Evolutionary conservation across 1,139 yeast species (phyloP).

Genomic region (Sugiyamaella pinicola): DNA sequence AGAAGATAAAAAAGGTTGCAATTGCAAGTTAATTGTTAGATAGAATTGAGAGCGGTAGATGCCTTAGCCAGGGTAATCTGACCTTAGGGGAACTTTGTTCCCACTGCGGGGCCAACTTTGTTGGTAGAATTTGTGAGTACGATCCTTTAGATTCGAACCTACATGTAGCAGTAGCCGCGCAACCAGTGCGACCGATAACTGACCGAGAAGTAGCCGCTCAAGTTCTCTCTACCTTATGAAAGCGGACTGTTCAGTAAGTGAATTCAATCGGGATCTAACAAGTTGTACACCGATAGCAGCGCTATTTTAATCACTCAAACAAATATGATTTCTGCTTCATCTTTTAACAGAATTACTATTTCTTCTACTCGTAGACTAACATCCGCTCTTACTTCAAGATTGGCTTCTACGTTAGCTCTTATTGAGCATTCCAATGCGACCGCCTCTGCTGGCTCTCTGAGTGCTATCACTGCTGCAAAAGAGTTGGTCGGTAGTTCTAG

Average conservation of each 20-base stretch:
- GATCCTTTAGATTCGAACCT: background rate
- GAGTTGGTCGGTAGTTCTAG: slow-evolving; percentile 42
- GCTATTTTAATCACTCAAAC: background rate
- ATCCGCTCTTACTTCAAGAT: slow-evolving; percentile 2
- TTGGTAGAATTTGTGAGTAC: too few species aligned
- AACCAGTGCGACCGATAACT: background rate
- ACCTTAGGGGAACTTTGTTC: too few species aligned
- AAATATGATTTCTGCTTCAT: slow-evolving; percentile 4
- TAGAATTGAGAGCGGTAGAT: too few species aligned
- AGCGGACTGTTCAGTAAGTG: background rate
- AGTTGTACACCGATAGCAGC: background rate
- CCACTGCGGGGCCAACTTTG: too few species aligned
- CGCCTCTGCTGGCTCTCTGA: slow-evolving; percentile 65
- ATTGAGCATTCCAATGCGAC: slow-evolving; percentile 61
- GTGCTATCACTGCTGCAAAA: slow-evolving; percentile 47
- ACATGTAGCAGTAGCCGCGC: background rate
- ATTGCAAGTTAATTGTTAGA: too few species aligned
- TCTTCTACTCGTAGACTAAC: background rate
- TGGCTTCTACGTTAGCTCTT: slow-evolving; percentile 66
- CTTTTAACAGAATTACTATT: background rate
- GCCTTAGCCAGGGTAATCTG: too few species aligned
- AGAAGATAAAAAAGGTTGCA: too few species aligned
- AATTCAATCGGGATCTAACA: background rate
- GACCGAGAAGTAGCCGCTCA: background rate
- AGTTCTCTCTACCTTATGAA: background rate